Percentiles rank a stretch among this genome's conserved stretches.
Conservation (phyloP, 345 rosid species). For the Heritiera fomes region DNA sequence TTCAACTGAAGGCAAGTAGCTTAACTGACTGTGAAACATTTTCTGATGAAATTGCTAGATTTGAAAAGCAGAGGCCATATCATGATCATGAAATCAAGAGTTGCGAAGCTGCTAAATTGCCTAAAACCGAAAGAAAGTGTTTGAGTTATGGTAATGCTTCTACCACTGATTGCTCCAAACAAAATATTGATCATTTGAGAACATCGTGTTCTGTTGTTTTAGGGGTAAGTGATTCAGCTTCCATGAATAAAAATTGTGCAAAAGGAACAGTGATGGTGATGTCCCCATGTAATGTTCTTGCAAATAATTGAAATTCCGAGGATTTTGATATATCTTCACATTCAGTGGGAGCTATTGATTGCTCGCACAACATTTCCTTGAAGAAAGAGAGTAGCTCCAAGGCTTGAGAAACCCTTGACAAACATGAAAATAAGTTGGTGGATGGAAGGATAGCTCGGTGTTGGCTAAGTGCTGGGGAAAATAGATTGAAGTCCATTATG, state of each 20-base stretch:
- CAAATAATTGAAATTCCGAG: background rate
- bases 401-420: slow-evolving; percentile 5
- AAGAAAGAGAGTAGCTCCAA: slow-evolving; percentile 28
- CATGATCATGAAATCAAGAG: slow-evolving; percentile 24
- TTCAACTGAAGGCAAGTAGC: background rate
- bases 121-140: slow-evolving; percentile 14
- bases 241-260: slow-evolving; percentile 12
- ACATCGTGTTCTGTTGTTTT: slow-evolving; percentile 21
- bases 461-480: slow-evolving; percentile 9
- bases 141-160: slow-evolving; percentile 6
- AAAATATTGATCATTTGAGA: slow-evolving; percentile 10
- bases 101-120: slow-evolving; percentile 20
- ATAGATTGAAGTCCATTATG: slow-evolving; percentile 9
- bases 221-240: slow-evolving; percentile 17
- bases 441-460: background rate
- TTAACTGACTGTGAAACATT: slow-evolving; percentile 4
- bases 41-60: slow-evolving; percentile 13
- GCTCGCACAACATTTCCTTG: background rate
- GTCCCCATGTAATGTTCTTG: background rate
- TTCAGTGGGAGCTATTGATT: background rate
- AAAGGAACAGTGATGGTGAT: slow-evolving; percentile 2
- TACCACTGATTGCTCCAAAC: slow-evolving; percentile 8
- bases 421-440: background rate
- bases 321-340: slow-evolving; percentile 9
- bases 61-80: slow-evolving; percentile 8